Conservation (phyloP, 2,329 filamentous ascomycete species). For the Trichoderma atroviride region DNA sequence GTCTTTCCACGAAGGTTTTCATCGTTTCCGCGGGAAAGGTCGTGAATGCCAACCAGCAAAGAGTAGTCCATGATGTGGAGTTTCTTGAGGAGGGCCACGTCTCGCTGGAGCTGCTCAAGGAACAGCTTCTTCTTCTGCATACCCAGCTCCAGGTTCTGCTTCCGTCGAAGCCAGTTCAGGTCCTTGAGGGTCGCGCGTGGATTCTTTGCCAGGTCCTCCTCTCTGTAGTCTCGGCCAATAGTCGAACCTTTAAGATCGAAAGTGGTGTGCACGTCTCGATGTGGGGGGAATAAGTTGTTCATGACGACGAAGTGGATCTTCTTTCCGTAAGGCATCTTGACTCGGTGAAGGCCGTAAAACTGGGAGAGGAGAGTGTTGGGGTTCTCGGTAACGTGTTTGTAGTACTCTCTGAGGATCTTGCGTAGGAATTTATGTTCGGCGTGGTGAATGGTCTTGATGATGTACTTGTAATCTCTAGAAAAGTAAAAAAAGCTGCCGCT, state of each 20-base stretch:
- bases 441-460: slow-evolving; percentile 99
- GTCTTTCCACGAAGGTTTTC: slow-evolving; percentile 91
- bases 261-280: slow-evolving; percentile 94
- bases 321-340: slow-evolving; percentile 96
- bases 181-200: slow-evolving; percentile 94
- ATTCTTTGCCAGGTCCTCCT: slow-evolving; percentile 85
- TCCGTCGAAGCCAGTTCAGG: slow-evolving; percentile 89
- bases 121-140: slow-evolving; percentile 86
- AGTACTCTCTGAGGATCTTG: slow-evolving; percentile 87
- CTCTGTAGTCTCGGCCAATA: slow-evolving; percentile 85
- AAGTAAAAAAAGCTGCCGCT: slow-evolving; percentile 99
- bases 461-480: slow-evolving; percentile 98
- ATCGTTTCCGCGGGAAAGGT: slow-evolving; percentile 86
- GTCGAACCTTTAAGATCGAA: slow-evolving; percentile 98
- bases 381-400: slow-evolving; percentile 87
- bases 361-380: slow-evolving; percentile 96
- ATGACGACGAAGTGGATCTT: slow-evolving; percentile 99
- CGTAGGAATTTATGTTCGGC: slow-evolving; percentile 86
- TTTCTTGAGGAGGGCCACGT: slow-evolving; percentile 83
- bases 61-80: slow-evolving; percentile 99
- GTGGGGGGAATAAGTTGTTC: slow-evolving; percentile 98
- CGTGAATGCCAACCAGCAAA: slow-evolving; percentile 90
- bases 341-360: slow-evolving; percentile 94
- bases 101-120: slow-evolving; percentile 82
- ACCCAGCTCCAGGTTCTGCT: slow-evolving; percentile 84